Evolutionary conservation across 192 early-diverging fungal genomes (phyloP).

Genomic region (Podila verticillata): DNA sequence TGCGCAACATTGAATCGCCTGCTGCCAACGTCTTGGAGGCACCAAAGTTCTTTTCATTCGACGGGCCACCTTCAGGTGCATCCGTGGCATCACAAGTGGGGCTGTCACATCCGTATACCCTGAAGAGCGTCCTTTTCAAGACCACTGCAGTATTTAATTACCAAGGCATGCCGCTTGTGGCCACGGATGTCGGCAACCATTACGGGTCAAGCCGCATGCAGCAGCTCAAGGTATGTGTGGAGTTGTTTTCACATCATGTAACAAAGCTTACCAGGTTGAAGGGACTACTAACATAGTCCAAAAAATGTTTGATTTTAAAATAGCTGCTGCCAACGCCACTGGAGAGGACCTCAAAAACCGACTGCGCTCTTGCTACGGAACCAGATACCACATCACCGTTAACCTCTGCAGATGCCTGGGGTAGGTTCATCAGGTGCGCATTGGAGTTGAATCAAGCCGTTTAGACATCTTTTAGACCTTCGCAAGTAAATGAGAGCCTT

Average conservation of each 20-base stretch:
- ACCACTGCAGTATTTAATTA: constrained; percentile 33
- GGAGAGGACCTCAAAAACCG: neutral
- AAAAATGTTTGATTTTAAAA: neutral
- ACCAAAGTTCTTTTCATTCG: constrained; percentile 36
- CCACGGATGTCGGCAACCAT: constrained; percentile 31
- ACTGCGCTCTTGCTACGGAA: neutral
- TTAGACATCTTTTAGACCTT: neutral
- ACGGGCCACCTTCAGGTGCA: neutral
- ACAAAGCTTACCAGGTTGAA: too few species aligned
- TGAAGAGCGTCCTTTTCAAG: constrained; percentile 31
- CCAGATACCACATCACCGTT: constrained; percentile 4
- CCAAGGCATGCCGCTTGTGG: constrained; percentile 19
- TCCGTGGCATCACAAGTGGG: constrained; percentile 24
- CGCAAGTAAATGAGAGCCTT: too few species aligned
- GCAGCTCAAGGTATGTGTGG: constrained; percentile 35
- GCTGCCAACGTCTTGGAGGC: constrained; percentile 14
- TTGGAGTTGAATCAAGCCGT: constrained; percentile 1
- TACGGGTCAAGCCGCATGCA: constrained; percentile 20
- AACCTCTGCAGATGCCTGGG: constrained; percentile 13
- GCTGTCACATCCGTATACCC: constrained; percentile 21
- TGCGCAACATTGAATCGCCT: constrained; percentile 4
- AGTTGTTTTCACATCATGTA: neutral
- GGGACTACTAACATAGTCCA: too few species aligned
- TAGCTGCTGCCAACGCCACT: constrained; percentile 32
- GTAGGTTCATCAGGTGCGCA: constrained; percentile 1